Evolutionary conservation across 768 basidiomycete genomes (phyloP), one percentile per base, ranked within the genome.

Genomic region (Suillus lakei): DNA sequence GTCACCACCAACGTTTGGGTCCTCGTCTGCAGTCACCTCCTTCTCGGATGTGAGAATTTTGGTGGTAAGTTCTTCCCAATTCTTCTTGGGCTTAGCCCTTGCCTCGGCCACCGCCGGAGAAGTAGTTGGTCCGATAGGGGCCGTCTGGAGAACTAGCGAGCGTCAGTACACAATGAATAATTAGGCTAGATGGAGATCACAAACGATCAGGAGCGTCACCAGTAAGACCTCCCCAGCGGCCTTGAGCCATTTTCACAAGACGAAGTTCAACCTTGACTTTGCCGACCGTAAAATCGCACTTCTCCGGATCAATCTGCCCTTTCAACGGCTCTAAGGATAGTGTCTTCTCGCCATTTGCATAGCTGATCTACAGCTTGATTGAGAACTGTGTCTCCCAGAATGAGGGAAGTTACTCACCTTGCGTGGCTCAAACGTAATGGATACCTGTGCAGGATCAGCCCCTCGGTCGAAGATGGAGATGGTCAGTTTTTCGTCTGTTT

Each of bases 1-100:
- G 76, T 98, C 96, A 26, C 96, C 96, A 28, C 93, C 93, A 21
- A 90, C 89, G 76, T 98, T 98, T 38, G 95, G 92, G 73, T 94
- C 94, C 68, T 96, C 88, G 18, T 91, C 84, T 5, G 83, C 78
- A 4, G 85, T 80, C 72, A 84, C 89, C 51, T 91, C 88, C 73
- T 92, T 91, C 2, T 95, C 94, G 8, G 80, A 74, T 21, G 79
- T 77, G 43, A 91, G 86, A 66, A 93, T 90, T 23, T 84, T 80
- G 38, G 82, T 83, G 3, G 93, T 91, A 68, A 96, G 85, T 8
- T 84, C 86, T 63, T 97, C 96, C 97, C 97, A 99, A 71, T 99
- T 95, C 82, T 93, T 96, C 67, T 78, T 81, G 61, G 78, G 71
- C 72, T 80, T 83, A 68, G 77, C 76, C 39, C 78, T 56, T 34